Conservation (phyloP, 2,329 filamentous ascomycete genomes). For the Ambrosiella xylebori region DNA sequence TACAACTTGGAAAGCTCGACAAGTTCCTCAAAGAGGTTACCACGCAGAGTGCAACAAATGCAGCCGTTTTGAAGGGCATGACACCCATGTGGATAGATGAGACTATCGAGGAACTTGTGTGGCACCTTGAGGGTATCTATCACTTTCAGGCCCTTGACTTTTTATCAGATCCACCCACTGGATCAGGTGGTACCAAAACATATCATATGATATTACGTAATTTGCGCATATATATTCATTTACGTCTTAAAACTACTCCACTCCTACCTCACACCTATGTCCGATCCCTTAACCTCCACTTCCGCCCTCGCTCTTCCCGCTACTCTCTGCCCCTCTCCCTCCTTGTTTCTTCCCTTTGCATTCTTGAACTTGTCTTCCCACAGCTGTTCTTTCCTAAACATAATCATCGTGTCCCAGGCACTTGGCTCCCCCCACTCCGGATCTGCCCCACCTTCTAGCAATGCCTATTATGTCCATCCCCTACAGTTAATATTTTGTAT, state of each 20-base stretch:
- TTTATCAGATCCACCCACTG: no score
- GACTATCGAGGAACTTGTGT: no score
- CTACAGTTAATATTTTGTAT: not conserved
- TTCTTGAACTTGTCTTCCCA: conserved; percentile 33
- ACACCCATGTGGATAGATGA: no score
- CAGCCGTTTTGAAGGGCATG: conserved; percentile 49
- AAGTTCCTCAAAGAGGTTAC: conserved; percentile 53
- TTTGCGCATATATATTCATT: no score
- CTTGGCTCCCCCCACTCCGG: conserved; percentile 34
- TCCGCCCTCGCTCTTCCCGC: not conserved
- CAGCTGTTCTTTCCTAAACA: conserved; percentile 35
- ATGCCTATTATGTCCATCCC: conserved; percentile 19
- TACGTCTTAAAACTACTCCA: no score
- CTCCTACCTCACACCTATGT: no score
- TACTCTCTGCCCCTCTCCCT: conserved; percentile 2
- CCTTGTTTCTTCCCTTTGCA: conserved; percentile 31
- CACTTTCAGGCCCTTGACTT: no score
- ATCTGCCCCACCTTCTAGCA: conserved; percentile 36
- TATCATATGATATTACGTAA: no score
- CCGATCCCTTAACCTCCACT: no score
- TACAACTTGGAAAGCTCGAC: conserved; percentile 41
- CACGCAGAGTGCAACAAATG: conserved; percentile 59
- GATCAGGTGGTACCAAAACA: no score
- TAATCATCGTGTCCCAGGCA: conserved; percentile 29
- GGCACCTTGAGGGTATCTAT: no score